A percentile compares a stretch with the other conserved stretches of the same genome.
phyloP scores from a whole-genome alignment of 2,329 filamentous ascomycete genomes.

The Aureobasidium leucospermi region DNA sequence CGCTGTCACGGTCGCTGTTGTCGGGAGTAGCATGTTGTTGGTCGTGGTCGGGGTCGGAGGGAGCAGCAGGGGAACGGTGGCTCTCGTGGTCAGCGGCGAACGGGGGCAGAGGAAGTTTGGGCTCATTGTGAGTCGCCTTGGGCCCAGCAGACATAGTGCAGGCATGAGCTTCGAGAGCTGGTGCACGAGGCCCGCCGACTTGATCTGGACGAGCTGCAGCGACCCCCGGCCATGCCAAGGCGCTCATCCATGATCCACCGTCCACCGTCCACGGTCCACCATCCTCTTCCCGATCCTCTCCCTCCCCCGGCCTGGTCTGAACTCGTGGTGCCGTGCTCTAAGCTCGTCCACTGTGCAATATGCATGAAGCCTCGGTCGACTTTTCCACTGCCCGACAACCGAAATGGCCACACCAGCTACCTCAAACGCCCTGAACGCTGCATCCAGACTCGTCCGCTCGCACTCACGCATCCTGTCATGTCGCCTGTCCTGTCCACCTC shows the following conservation, averaged over 20 bases:
- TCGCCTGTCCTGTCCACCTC: neutral
- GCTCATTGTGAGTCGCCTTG: slow-evolving; percentile 21
- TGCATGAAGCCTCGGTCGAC: no score
- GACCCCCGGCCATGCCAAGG: neutral
- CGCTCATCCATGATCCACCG: neutral
- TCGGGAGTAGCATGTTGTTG: slow-evolving; percentile 31
- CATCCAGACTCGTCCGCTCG: no score
- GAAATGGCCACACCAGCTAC: no score
- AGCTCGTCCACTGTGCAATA: no score
- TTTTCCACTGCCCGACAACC: no score
- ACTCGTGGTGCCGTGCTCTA: no score
- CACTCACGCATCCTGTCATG: neutral
- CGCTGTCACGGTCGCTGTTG: neutral
- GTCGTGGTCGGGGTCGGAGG: slow-evolving; percentile 46
- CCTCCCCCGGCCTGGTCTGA: no score
- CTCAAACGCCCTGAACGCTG: neutral
- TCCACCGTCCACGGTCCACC: no score
- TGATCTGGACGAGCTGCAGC: neutral
- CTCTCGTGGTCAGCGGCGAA: slow-evolving; percentile 18
- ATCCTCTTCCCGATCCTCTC: no score
- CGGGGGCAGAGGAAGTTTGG: neutral
- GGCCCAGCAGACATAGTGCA: slow-evolving; percentile 31
- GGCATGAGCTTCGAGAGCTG: slow-evolving; percentile 20
- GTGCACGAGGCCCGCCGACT: neutral
- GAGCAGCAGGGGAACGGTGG: slow-evolving; percentile 17